phyloP scores from a whole-genome alignment of 2,329 filamentous ascomycete genomes.

The Didymella exigua region DNA sequence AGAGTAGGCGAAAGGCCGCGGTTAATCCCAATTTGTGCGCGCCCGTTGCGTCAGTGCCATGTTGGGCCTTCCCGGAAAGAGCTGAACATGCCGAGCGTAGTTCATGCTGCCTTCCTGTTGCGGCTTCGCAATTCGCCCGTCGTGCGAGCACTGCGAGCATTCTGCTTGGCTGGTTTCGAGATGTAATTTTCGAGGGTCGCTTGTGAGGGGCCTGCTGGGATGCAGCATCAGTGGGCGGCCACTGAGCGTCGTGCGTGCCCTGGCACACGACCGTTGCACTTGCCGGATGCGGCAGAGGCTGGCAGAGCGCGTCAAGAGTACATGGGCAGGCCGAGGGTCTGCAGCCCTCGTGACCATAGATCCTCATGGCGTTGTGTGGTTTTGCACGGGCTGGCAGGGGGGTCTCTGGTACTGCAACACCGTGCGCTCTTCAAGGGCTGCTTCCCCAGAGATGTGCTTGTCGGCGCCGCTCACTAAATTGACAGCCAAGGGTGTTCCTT shows the following conservation, averaged over 20 bases:
- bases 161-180: conserved; percentile 9
- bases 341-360: conserved; percentile 11
- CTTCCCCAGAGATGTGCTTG: conserved; percentile 17
- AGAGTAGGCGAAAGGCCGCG: conserved; percentile 2
- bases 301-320: conserved; percentile 1
- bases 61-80: conserved; percentile 3
- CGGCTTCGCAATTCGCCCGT: conserved; percentile 6
- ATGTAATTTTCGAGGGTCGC: conserved; percentile 11
- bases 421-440: background rate
- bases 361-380: conserved; percentile 1
- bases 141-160: conserved; percentile 9
- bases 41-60: background rate
- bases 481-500: conserved; percentile 22
- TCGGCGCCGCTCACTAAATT: background rate
- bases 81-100: background rate
- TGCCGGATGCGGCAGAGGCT: conserved; percentile 17
- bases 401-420: background rate
- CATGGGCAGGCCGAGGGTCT: background rate
- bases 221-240: background rate
- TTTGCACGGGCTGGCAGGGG: background rate
- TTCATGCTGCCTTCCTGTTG: conserved; percentile 4
- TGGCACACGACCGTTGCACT: conserved; percentile 11
- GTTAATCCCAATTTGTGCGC: background rate
- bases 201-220: background rate
- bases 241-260: background rate